Base-by-base conservation (phyloP, 495 filamentous ascomycete genomes). In the Choiromyces venosus region DNA sequence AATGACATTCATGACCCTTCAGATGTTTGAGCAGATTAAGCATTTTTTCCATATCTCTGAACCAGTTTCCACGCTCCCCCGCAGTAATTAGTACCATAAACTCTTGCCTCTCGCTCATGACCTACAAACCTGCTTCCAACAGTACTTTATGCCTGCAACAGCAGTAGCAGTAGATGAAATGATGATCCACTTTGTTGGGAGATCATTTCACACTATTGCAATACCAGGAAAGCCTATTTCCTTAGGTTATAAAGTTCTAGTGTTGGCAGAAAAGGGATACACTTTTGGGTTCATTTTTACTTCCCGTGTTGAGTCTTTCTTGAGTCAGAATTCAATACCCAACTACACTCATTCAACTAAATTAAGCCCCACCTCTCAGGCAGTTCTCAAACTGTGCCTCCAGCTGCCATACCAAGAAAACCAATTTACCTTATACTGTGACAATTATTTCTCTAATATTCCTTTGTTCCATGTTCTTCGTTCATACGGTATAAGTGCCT, bases 91-190 rank as follows among this genome's bases (percentile, higher is more conserved):
- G 65, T 67, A 72, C 36, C 65, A 52, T 10, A 72, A 72, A 56
- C 29, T n/a, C n/a, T n/a, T n/a, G n/a, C n/a, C n/a, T n/a, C n/a
- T n/a, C n/a, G n/a, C n/a, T n/a, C n/a, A n/a, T 68, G n/a, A n/a
- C n/a, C n/a, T n/a, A n/a, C n/a, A n/a, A n/a, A n/a, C n/a, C n/a
- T n/a, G n/a, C n/a, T n/a, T n/a, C n/a, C n/a, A n/a, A 36, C 19
- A 38, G 8, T 71, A 65, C 5, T 44, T 69, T 67, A 42, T 72
- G 12, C 71, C 71, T 39, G 19, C 67, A 14, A 76, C 18, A 0
- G 25, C 69, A 35, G 37, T 46, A 18, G 64, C 66, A 33, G 67
- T 76, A 37, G 67, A 76, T 67, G 67, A 68, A 65, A 70, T 70
- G 37, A 73, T 76, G 25, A 44, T 73, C 16, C 52, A 37, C 29